Conservation (phyloP, 1,139 yeast genomes). For the Nakaseomyces sp. region DNA sequence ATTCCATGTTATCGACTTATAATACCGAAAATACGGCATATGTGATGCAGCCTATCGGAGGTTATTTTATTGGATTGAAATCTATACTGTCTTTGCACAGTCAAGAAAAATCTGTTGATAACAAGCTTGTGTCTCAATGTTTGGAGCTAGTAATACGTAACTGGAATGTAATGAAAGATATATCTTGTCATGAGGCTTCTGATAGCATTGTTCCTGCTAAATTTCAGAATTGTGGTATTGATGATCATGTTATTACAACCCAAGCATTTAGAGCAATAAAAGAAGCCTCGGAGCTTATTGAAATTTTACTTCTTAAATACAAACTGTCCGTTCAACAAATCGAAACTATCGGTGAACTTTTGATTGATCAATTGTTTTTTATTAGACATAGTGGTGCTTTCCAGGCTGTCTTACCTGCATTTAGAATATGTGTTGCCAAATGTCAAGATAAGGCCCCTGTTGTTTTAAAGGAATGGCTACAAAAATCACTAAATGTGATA, state of each 20-base stretch:
- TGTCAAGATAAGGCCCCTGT: constrained; percentile 35
- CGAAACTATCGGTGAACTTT: constrained; percentile 41
- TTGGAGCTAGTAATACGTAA: constrained; percentile 30
- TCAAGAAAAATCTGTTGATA: constrained; percentile 11
- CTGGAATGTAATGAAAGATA: constrained; percentile 49
- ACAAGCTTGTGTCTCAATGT: constrained; percentile 15
- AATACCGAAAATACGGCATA: constrained; percentile 34
- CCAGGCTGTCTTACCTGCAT: constrained; percentile 76
- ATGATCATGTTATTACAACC: constrained; percentile 52
- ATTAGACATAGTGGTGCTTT: constrained; percentile 90
- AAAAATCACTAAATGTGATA: constrained; percentile 44
- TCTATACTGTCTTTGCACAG: constrained; percentile 38
- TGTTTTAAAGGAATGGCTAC: constrained; percentile 48
- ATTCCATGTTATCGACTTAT: constrained; percentile 23
- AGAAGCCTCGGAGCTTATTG: constrained; percentile 55
- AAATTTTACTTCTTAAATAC: constrained; percentile 32
- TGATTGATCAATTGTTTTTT: constrained; percentile 57
- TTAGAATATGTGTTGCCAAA: constrained; percentile 50
- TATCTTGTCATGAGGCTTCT: constrained; percentile 61
- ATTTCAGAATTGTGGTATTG: constrained; percentile 35
- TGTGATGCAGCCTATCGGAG: constrained; percentile 45
- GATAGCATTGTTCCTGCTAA: constrained; percentile 49
- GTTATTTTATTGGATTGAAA: constrained; percentile 50
- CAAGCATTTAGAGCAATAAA: constrained; percentile 83
- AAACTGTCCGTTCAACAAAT: constrained; percentile 27